These are phyloP conservation scores for Agrocybe praecox DNA, from an alignment of 768 basidiomycete species.

Conservation along the genomic window DNA sequence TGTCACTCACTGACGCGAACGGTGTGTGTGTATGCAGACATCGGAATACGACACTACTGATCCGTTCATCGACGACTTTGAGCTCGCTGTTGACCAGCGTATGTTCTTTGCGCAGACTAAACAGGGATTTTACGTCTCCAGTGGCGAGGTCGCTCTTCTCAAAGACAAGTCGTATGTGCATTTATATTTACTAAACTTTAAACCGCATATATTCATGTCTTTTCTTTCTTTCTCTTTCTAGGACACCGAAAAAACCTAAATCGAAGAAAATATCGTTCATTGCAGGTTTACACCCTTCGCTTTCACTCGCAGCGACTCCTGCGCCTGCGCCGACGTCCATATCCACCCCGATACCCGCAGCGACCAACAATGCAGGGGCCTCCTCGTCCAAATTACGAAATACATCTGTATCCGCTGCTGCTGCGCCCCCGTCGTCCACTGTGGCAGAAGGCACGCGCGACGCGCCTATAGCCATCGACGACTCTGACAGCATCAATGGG, in stretches of 20 bases:
- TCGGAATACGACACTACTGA: slow-evolving; percentile 92
- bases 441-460: slow-evolving; percentile 45
- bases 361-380: background rate
- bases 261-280: slow-evolving; percentile 51
- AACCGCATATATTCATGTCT: background rate
- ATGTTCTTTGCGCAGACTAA: slow-evolving; percentile 91
- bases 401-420: slow-evolving; percentile 8
- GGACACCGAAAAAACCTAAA: slow-evolving; percentile 72
- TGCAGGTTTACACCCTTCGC: slow-evolving; percentile 19
- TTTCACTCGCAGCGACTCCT: slow-evolving; percentile 6
- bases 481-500: slow-evolving; percentile 25
- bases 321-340: background rate
- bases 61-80: slow-evolving; percentile 98
- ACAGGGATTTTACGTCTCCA: slow-evolving; percentile 91
- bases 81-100: slow-evolving; percentile 87
- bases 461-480: slow-evolving; percentile 49
- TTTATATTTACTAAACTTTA: slow-evolving; percentile 18
- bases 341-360: background rate
- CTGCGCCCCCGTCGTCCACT: too few species aligned
- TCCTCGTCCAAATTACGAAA: background rate
- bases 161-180: slow-evolving; percentile 65
- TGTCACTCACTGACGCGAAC: slow-evolving; percentile 47
- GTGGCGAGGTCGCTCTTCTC: slow-evolving; percentile 84
- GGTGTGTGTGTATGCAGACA: slow-evolving; percentile 45
- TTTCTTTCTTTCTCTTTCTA: slow-evolving; percentile 25